Base-by-base conservation (phyloP, 805 yeast genomes). In the Candida quercuum region DNA sequence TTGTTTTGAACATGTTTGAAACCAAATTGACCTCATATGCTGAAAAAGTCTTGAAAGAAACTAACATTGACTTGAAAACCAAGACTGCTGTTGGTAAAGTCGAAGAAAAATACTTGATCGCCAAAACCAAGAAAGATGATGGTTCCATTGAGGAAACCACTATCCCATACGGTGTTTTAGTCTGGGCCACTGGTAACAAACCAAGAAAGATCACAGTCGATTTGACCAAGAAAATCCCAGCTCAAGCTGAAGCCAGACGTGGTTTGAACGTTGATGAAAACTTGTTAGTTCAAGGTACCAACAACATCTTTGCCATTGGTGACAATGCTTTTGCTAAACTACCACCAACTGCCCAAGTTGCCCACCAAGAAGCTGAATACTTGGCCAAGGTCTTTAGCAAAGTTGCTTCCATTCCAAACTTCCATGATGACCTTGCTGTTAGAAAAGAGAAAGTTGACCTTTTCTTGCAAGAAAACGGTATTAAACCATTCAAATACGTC, bases 261-360 rank as follows among this genome's bases (percentile, higher is more conserved):
- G 97, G 96, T 39, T 72, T 89, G 52, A 71, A 82, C 42, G 83
- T 89, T 35, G 80, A 87, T 63, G 93, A 80, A 49, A 77, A 72
- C 62, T 68, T 86, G 45, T 79, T 81, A 56, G 85, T 89, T 28
- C 84, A 85, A 56, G 97, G 97, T 54, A 69, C 87, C 32, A 70
- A 71, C 56, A 85, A 85, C 54, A 77, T 89, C 51, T 89, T 74
- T 64, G 96, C 96, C 38, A 70, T 89, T 40, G 97, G 97, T 60
- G 97, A 89, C 65, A 87, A 95, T 64, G 87, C 96, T 18, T 72
- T 75, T 41, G 85, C 95, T 43, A 85, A 86, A 56, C 76, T 78
- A 56, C 95, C 96, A 15, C 97, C 97, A 51, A 89, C 97, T 40
- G 97, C 97, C 21, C 97, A 89, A 71, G 96, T 88, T 42, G 97